phyloP scores from a whole-genome alignment of 2,329 filamentous ascomycete species.

The Myrmaecium sp. region DNA sequence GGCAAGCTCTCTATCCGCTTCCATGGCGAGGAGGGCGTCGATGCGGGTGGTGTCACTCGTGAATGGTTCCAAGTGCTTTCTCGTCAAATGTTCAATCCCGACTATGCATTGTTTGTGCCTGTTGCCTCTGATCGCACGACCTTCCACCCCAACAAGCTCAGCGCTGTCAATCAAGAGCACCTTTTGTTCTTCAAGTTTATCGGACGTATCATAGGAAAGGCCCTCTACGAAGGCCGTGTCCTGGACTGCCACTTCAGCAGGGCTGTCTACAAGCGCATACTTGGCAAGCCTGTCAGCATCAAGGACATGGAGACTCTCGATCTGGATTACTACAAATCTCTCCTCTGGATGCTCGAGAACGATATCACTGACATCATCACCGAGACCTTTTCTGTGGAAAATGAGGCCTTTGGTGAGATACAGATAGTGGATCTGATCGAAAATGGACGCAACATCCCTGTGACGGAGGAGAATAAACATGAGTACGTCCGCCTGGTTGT shows the following conservation, averaged over 20 bases:
- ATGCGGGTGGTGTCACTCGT: conserved; percentile 89
- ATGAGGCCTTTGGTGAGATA: conserved; percentile 83
- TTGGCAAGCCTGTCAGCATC: conserved; percentile 86
- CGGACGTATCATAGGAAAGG: conserved; percentile 94
- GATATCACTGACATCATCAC: conserved; percentile 97
- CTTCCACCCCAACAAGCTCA: conserved; percentile 94
- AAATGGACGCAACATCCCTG: conserved; percentile 77
- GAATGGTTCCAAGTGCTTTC: conserved; percentile 99
- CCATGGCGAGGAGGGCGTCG: conserved; percentile 92
- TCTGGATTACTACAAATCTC: conserved; percentile 95
- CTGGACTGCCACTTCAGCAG: conserved; percentile 98
- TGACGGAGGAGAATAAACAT: conserved; percentile 97
- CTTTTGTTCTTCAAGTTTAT: conserved; percentile 99
- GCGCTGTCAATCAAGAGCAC: conserved; percentile 88
- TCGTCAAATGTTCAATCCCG: conserved; percentile 96
- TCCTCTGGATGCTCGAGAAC: conserved; percentile 96
- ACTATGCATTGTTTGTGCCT: conserved; percentile 90
- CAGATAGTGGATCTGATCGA: conserved; percentile 74
- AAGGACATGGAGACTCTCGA: conserved; percentile 99
- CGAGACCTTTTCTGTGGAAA: conserved; percentile 87
- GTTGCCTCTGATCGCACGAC: conserved; percentile 95
- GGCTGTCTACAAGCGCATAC: conserved; percentile 94
- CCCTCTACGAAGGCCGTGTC: conserved; percentile 85
- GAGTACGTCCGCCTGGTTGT: conserved; percentile 92
- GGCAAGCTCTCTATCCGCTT: conserved; percentile 97